These are phyloP conservation scores for Ephemerocybe angulata DNA, from an alignment of 768 basidiomycete species.

Conservation along the genomic window DNA sequence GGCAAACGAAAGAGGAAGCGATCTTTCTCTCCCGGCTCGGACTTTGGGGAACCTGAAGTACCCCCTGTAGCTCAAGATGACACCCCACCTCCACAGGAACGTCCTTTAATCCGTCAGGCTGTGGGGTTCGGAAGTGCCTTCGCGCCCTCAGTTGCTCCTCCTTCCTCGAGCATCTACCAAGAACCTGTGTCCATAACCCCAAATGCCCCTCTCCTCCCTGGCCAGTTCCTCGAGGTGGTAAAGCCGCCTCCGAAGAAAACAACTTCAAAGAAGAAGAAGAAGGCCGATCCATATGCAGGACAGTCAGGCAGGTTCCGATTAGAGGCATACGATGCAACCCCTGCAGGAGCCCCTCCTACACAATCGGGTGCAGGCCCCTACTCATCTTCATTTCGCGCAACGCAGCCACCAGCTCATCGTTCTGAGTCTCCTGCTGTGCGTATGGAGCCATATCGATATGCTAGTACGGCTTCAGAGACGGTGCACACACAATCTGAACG, in stretches of 20 bases:
- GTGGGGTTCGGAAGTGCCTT: conserved; percentile 43
- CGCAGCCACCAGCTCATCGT: conserved; percentile 1
- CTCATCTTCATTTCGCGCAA: conserved; percentile 35
- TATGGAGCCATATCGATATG: background rate
- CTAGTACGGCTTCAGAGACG: background rate
- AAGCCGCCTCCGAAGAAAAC: conserved; percentile 12
- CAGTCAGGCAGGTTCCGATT: conserved; percentile 44
- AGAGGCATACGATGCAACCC: conserved; percentile 32
- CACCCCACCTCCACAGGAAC: conserved; percentile 43
- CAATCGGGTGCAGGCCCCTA: conserved; percentile 37
- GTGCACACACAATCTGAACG: background rate
- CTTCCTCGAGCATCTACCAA: conserved; percentile 2
- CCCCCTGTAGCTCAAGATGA: conserved; percentile 40
- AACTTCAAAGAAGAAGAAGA: conserved; percentile 18
- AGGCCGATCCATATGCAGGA: conserved; percentile 2
- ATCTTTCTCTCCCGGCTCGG: conserved; percentile 49
- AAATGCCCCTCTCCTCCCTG: background rate
- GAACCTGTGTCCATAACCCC: background rate
- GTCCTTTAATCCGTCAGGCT: conserved; percentile 57
- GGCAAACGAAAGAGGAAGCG: conserved; percentile 37
- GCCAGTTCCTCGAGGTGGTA: conserved; percentile 7
- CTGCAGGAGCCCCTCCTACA: conserved; percentile 28
- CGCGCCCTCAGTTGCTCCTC: conserved; percentile 14
- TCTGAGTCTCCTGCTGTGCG: conserved; percentile 4
- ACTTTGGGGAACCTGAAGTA: conserved; percentile 32